Evolutionary conservation across 768 basidiomycete genomes (phyloP).

Genomic region (Tylopilus balloui): DNA sequence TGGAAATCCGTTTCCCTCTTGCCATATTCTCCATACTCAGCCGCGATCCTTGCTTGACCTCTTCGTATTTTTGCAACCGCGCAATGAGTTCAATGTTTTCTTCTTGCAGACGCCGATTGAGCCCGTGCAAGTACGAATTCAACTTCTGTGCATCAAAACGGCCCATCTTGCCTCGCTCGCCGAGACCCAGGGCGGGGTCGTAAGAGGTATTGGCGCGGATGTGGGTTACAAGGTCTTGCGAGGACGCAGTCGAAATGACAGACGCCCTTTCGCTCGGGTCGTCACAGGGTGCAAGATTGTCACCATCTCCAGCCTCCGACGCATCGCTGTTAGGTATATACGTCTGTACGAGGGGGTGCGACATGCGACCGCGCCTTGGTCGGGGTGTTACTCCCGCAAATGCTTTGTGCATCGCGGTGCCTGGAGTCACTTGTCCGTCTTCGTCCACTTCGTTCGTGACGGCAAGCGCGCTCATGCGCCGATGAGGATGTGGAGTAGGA

Average conservation of each 20-base stretch:
- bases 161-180: conserved; percentile 61
- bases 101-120: conserved; percentile 79
- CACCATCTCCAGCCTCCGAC: conserved; percentile 29
- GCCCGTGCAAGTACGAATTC: conserved; percentile 79
- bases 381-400: conserved; percentile 66
- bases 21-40: conserved; percentile 28
- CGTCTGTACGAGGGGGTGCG: conserved; percentile 64
- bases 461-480: conserved; percentile 59
- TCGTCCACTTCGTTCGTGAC: conserved; percentile 40
- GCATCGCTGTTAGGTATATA: conserved; percentile 35
- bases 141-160: conserved; percentile 83
- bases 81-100: conserved; percentile 71
- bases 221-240: conserved; percentile 82
- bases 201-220: conserved; percentile 81
- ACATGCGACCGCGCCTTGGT: conserved; percentile 47
- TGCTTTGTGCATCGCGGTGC: conserved; percentile 41
- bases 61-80: conserved; percentile 51
- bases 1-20: conserved; percentile 47
- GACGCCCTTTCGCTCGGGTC: conserved; percentile 55
- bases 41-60: conserved; percentile 33
- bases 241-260: conserved; percentile 78
- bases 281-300: conserved; percentile 33
- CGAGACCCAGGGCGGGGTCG: conserved; percentile 76
- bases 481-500: conserved; percentile 43
- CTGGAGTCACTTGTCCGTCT: conserved; percentile 30